Conservation (phyloP, 768 basidiomycete species). For the Serendipita sp. region DNA sequence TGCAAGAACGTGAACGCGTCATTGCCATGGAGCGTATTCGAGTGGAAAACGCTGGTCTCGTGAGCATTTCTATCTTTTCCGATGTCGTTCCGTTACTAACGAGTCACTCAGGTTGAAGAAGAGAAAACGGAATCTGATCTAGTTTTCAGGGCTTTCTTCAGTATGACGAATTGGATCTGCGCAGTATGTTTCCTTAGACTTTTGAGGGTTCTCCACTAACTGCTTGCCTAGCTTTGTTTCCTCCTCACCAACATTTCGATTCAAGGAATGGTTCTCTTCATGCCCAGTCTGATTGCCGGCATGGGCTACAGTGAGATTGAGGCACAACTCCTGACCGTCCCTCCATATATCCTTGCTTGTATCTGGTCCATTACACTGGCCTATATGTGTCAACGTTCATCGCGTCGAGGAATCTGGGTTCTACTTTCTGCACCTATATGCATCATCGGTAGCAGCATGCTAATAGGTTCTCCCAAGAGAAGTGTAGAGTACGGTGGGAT, state of each 20-base stretch:
- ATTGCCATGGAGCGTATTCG: slow-evolving; percentile 23
- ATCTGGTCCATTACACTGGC: slow-evolving; percentile 24
- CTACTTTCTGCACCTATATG: slow-evolving; percentile 22
- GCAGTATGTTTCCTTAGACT: not conserved
- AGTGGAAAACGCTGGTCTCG: slow-evolving; percentile 18
- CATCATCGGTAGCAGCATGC: slow-evolving; percentile 29
- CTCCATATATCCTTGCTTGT: slow-evolving; percentile 27
- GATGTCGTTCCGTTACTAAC: not conserved
- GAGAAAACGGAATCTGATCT: slow-evolving; percentile 19
- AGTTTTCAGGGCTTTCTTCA: slow-evolving; percentile 19
- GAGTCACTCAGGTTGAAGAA: slow-evolving; percentile 4
- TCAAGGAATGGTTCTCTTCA: slow-evolving; percentile 22
- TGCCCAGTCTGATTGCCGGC: slow-evolving; percentile 28
- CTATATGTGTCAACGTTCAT: slow-evolving; percentile 18
- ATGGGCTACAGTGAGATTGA: slow-evolving; percentile 24
- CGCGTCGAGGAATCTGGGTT: slow-evolving; percentile 22
- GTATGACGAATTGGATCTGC: slow-evolving; percentile 13
- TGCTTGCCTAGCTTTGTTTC: slow-evolving; percentile 13
- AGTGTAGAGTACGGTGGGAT: not conserved
- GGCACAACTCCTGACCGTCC: slow-evolving; percentile 33
- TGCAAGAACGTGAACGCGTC: slow-evolving; percentile 20
- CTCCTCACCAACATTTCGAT: slow-evolving; percentile 18
- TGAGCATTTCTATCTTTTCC: slow-evolving; percentile 10
- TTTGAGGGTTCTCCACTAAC: not conserved
- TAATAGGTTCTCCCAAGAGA: slow-evolving; percentile 24